Evolutionary conservation across 345 rosid species (phyloP), one percentile per base, ranked within the genome.

Genomic region (Lepidium aucheri): DNA sequence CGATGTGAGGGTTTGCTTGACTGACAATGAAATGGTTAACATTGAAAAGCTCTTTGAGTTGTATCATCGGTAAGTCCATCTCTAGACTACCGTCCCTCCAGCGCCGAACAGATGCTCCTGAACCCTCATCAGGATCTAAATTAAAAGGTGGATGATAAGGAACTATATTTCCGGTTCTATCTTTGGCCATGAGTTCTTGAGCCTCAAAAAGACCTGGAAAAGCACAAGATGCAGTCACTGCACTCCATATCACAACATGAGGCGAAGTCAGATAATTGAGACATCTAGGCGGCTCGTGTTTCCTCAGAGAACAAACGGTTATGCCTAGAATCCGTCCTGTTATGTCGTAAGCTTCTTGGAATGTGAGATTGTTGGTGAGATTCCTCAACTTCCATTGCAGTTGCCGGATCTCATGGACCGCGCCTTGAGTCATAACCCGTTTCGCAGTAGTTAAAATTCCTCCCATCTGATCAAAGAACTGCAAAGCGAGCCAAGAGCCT

Each of bases 41-140:
- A 65, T 94, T 94, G 71, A 94, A 94, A 34, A 94, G 85, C 71
- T 94, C 99, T 84, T 82, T 94, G 76, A 94, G 76, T 71, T 90
- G 99, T 77, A 88, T 90, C 99, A 85, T 90, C 3, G 99, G 99
- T 65, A 94, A 79, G 78, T 94, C 96, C 57, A 90, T 83, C 90
- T 94, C 97, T 81, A 94, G 80, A 80, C 97, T 90, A 57, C 99
- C 99, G 73, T 94, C 99, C 68, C 97, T 90, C 97, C 97, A 94
- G 18, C 97, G 81, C 43, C 97, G 89, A 33, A 68, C 74, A 13
- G 92, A 69, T 4, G 83, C 53, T 28, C 81, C 79, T 7, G 86
- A 80, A 35, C 80, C 83, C 69, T 81, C 81, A 71, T 82, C 95
- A 9, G 97, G 97, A 65, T 75, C 86, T 72, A 94, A 76, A 76